Evolutionary conservation across 1,284 basidiomycete species (phyloP).

Genomic region (Melampsora larici-populina): DNA sequence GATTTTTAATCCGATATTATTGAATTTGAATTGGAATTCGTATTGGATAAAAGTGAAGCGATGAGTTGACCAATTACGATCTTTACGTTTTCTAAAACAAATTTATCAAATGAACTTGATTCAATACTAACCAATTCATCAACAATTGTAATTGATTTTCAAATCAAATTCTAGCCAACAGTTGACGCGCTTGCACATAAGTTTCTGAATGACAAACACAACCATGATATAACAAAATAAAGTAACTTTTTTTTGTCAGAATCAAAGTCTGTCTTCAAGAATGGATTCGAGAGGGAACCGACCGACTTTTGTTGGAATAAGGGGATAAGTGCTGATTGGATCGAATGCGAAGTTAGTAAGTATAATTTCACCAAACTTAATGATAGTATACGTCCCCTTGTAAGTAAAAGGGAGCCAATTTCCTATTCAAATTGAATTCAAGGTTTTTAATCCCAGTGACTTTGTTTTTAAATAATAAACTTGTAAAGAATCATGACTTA

Average conservation of each 20-base stretch:
- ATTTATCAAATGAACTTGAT: slow-evolving; percentile 22
- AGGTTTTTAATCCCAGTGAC: neutral
- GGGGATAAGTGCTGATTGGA: slow-evolving; percentile 16
- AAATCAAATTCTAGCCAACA: slow-evolving; percentile 19
- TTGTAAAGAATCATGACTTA: neutral
- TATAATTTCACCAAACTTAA: slow-evolving; percentile 19
- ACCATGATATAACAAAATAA: neutral
- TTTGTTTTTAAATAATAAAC: neutral
- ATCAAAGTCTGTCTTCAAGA: neutral
- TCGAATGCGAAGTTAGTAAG: slow-evolving; percentile 26
- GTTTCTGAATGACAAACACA: slow-evolving; percentile 41
- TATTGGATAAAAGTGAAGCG: slow-evolving; percentile 22
- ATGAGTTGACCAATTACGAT: slow-evolving; percentile 23
- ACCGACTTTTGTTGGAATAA: slow-evolving; percentile 37
- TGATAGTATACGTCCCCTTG: slow-evolving; percentile 29
- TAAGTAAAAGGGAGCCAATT: slow-evolving; percentile 34
- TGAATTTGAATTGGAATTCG: slow-evolving; percentile 1
- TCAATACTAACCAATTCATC: slow-evolving; percentile 21
- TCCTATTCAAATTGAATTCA: slow-evolving; percentile 11
- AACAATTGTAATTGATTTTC: slow-evolving; percentile 18
- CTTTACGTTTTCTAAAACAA: slow-evolving; percentile 29
- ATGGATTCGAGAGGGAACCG: too few relatives aligned
- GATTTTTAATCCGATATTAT: slow-evolving; percentile 11
- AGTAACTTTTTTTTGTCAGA: neutral
- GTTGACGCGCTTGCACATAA: neutral